Evolutionary conservation across 2,329 filamentous ascomycete species (phyloP).

Genomic region (Dothiorella sarmentorum): DNA sequence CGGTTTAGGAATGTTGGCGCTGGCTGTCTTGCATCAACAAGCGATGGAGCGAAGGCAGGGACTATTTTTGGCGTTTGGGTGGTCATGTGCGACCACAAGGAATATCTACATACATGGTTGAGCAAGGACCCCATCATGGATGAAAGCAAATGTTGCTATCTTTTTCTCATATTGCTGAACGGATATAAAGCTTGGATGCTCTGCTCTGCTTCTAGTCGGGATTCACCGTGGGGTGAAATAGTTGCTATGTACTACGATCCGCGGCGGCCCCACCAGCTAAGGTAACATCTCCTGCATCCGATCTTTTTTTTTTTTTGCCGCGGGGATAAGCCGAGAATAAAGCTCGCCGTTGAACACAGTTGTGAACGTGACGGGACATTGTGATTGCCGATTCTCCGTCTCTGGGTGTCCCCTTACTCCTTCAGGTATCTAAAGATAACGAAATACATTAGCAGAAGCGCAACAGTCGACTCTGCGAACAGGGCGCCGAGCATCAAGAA

Average conservation of each 20-base stretch:
- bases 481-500: too few relatives aligned
- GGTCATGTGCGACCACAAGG: not conserved
- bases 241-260: too few relatives aligned
- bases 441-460: not conserved
- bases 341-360: too few relatives aligned
- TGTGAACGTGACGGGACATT: too few relatives aligned
- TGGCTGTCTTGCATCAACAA: not conserved
- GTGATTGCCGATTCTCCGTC: too few relatives aligned
- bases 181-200: too few relatives aligned
- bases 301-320: too few relatives aligned
- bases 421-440: not conserved
- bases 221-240: too few relatives aligned
- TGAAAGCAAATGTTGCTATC: not conserved
- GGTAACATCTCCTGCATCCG: too few relatives aligned
- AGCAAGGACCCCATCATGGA: not conserved
- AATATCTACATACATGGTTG: not conserved
- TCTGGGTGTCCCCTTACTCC: not conserved
- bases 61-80: not conserved
- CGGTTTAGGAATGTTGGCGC: not conserved
- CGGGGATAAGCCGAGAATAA: not conserved
- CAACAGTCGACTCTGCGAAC: not conserved
- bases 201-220: too few relatives aligned
- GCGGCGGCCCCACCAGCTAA: too few relatives aligned
- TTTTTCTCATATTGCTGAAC: not conserved
- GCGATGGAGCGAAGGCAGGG: not conserved